Evolutionary conservation across 192 early-diverging fungal species (phyloP).

Genomic region (Podila verticillata): DNA sequence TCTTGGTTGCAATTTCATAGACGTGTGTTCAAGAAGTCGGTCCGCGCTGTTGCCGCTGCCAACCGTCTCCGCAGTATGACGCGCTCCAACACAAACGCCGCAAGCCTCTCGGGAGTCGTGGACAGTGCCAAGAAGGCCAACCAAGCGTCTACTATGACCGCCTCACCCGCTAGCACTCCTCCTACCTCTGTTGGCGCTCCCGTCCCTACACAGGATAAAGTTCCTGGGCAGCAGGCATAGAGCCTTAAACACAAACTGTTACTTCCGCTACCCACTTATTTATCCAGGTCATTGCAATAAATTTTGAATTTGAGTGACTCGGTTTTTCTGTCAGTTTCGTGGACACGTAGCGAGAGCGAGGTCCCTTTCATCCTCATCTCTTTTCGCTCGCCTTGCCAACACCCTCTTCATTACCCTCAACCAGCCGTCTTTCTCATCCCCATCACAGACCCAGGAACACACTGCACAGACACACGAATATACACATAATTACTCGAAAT

Average conservation of each 20-base stretch:
- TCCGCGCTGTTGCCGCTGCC: conserved; percentile 70
- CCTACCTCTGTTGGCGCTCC: conserved; percentile 45
- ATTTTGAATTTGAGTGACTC: no score
- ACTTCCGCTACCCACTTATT: no score
- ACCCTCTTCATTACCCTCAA: no score
- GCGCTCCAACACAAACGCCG: conserved; percentile 11
- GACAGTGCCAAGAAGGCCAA: not conserved
- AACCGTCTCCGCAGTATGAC: conserved; percentile 59
- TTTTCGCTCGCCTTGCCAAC: conserved; percentile 4
- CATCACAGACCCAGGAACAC: no score
- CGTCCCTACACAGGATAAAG: conserved; percentile 62
- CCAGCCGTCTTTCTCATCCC: no score
- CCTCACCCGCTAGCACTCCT: not conserved
- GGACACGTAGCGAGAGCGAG: not conserved
- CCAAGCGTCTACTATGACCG: not conserved
- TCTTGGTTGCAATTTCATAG: conserved; percentile 8
- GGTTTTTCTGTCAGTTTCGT: no score
- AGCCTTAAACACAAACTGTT: not conserved
- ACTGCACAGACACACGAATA: no score
- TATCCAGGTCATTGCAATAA: no score
- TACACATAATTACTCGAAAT: no score
- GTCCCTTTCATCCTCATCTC: conserved; percentile 52
- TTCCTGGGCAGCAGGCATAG: conserved; percentile 63
- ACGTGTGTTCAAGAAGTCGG: conserved; percentile 68
- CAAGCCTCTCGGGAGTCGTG: not conserved